Evolutionary conservation across 495 filamentous ascomycete species (phyloP), one percentile per base, ranked within the genome.

Genomic region (Cercophora samala): DNA sequence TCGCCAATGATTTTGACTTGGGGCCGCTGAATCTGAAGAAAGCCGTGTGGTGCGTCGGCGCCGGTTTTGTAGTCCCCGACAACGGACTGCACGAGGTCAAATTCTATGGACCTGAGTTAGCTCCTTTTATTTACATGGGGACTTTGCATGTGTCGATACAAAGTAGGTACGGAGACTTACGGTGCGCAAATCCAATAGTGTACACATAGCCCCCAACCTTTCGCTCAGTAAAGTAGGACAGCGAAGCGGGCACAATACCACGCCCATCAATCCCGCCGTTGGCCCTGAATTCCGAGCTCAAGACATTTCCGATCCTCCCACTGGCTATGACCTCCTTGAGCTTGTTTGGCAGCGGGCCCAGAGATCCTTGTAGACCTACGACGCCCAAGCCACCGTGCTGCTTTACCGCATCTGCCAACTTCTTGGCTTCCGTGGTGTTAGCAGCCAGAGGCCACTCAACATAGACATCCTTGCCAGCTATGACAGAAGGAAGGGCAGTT

Each of bases 381-480:
- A 84, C 73, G 4, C 78, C 84, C 64, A 77, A 78, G 0, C 79
- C 78, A 0, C 80, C 75, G 1, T 71, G 72, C 60, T 74, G 59
- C 23, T 73, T 69, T 1, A 78, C 81, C 3, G 80, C 64, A 1
- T 66, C 56, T 0, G 79, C 77, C 65, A 90, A 64, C 53, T 84
- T 80, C 58, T 78, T 64, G 0, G 79, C 80, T 13, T 77, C 71
- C 22, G 65, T 53, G 24, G 71, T 66, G 59, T 79, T 69, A 26
- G 78, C 67, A 0, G 77, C 80, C 0, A 85, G 73, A 15, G 83
- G 83, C 88, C 88, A 90, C 71, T 90, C 88, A 24, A 85, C 78
- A 63, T 77, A 89, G 15, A 85, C 83, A 37, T 78, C 74, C 70
- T 89, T 89, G n/a, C 85, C 85, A 0, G 85, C 84, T 19, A 73